These are phyloP conservation scores for Moesziomyces sp. DNA, from an alignment of 1,284 basidiomycete species.

Conservation along the genomic window DNA sequence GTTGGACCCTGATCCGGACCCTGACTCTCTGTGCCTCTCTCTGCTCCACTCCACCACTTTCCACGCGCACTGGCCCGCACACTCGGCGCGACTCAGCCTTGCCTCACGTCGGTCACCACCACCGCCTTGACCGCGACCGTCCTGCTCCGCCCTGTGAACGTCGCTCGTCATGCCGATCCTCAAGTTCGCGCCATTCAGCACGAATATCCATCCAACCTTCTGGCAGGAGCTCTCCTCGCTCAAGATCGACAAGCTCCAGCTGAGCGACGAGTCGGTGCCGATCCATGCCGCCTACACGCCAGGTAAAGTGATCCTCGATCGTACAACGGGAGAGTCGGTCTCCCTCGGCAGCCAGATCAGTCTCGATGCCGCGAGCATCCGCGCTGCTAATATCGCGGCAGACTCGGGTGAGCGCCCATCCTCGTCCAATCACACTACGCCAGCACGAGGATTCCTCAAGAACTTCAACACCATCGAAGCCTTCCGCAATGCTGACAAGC, in stretches of 20 bases:
- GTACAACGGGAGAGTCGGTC: conserved; percentile 73
- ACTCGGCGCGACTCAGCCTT: not conserved
- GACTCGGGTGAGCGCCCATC: conserved; percentile 1
- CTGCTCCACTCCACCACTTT: not conserved
- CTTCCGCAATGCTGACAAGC: conserved; percentile 90
- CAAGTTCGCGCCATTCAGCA: conserved; percentile 87
- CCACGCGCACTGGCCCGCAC: not conserved
- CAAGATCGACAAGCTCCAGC: conserved; percentile 89
- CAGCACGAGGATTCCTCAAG: conserved; percentile 78
- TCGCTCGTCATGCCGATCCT: conserved; percentile 68
- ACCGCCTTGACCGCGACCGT: not conserved
- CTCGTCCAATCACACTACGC: conserved; percentile 64
- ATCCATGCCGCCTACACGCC: conserved; percentile 78
- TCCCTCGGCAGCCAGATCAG: conserved; percentile 57
- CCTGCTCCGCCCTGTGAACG: not conserved
- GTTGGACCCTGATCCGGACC: not conserved
- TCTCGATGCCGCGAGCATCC: conserved; percentile 64
- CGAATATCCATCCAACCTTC: conserved; percentile 87
- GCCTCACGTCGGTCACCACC: not conserved
- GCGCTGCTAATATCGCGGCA: conserved; percentile 69
- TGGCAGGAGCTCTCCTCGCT: conserved; percentile 89
- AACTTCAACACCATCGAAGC: conserved; percentile 91
- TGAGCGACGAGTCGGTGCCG: conserved; percentile 79
- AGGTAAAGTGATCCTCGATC: conserved; percentile 79
- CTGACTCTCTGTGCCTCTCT: not conserved